phyloP scores from a whole-genome alignment of 768 basidiomycete genomes.

The Calocybe cyanea region DNA sequence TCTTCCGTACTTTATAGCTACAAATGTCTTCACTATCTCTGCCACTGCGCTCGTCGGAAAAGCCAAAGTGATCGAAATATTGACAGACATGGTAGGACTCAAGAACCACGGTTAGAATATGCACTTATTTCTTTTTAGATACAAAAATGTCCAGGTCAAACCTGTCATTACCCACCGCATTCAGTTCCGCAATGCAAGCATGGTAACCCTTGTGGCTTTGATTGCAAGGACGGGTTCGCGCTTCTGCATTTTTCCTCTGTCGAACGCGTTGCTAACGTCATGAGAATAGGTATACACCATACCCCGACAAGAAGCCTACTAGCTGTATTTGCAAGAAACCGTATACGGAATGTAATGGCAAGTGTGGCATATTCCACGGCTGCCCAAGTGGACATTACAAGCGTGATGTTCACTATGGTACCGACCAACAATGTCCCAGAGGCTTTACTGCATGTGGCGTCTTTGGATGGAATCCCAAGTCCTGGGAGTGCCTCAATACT shows the following conservation, averaged over 20 bases:
- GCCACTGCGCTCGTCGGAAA: conserved; percentile 29
- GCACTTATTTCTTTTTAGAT: not conserved
- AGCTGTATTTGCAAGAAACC: conserved; percentile 41
- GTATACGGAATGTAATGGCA: conserved; percentile 44
- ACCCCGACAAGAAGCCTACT: conserved; percentile 29
- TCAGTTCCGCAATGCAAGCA: conserved; percentile 31
- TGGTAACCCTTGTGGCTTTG: conserved; percentile 40
- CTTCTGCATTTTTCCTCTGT: not conserved
- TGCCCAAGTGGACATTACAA: conserved; percentile 33
- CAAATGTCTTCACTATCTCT: conserved; percentile 25
- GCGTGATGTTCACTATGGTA: conserved; percentile 23
- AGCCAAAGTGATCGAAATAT: conserved; percentile 19
- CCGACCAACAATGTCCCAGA: conserved; percentile 29
- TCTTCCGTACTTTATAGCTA: conserved; percentile 30
- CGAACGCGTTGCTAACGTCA: not conserved
- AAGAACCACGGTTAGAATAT: not conserved
- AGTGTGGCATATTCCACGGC: conserved; percentile 32
- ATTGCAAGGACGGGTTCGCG: conserved; percentile 41
- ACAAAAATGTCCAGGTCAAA: conserved; percentile 11
- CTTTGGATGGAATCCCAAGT: conserved; percentile 29
- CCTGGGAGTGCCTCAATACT: conserved; percentile 50
- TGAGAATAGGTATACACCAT: conserved; percentile 9
- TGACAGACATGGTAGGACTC: conserved; percentile 32
- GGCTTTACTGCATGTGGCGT: conserved; percentile 42
- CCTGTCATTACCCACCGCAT: conserved; percentile 40